Percentiles rank a stretch among this genome's conserved stretches.
Evolutionary conservation across 148 eudicot species (phyloP).

Genomic region (Linanthus parryae): DNA sequence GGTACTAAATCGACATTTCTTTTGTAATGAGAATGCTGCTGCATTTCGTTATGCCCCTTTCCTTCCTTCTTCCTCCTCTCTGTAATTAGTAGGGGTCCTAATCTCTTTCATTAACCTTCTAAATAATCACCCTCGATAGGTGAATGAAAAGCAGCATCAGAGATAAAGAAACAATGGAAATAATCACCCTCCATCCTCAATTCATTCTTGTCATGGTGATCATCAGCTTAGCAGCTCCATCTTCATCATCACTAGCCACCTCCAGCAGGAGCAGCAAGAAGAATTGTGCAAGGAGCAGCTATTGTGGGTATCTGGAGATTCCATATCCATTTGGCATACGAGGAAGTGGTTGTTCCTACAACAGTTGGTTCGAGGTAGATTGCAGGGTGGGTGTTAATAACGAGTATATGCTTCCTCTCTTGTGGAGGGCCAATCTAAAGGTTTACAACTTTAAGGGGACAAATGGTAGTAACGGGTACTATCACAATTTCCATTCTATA

Average conservation of each 20-base stretch:
- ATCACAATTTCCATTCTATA: too few species aligned
- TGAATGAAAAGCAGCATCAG: too few species aligned
- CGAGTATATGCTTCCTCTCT: neutral
- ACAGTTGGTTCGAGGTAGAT: slow-evolving; percentile 3
- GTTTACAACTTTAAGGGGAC: neutral
- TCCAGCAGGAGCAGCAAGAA: neutral
- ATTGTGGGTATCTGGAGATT: neutral
- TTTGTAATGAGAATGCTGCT: too few species aligned
- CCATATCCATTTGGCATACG: slow-evolving; percentile 4
- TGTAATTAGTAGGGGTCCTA: too few species aligned
- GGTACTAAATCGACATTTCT: too few species aligned
- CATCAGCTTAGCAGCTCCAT: neutral
- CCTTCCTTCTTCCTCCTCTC: too few species aligned
- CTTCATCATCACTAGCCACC: neutral
- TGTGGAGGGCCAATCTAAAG: neutral
- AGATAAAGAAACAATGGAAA: neutral
- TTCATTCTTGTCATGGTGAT: neutral
- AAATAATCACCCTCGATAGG: too few species aligned
- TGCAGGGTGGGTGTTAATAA: neutral
- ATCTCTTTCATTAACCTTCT: too few species aligned
- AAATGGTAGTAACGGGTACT: too few species aligned
- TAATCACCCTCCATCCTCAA: neutral
- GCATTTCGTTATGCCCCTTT: too few species aligned
- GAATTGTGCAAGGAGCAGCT: too few species aligned
- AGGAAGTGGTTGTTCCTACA: neutral